Base-by-base conservation (phyloP, 768 basidiomycete species). In the Kwoniella heveanensis region DNA sequence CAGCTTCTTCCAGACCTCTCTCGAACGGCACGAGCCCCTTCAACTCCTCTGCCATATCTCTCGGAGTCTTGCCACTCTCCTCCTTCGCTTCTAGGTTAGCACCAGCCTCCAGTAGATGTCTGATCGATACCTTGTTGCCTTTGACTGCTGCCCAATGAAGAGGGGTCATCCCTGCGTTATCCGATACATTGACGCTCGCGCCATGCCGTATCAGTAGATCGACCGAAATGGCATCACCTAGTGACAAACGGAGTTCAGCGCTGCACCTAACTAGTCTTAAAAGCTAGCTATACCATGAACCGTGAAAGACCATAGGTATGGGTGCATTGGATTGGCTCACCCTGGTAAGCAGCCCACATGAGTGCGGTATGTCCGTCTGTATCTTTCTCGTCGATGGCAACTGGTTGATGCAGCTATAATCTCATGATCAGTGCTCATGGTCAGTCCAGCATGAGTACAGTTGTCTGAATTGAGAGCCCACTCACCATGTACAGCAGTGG, bases 301-400 rank as follows among this genome's bases (percentile, higher is more conserved):
- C 5, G 32, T 32, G 13, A 32, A 24, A 48, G 9, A 26, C 5
- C 1, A n/a, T 22, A 25, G 32, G 32, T 32, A 13, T 13, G 32
- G 21, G 32, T 13, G 13, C 7, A 32, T 5, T 5, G 5, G 32
- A 17, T 15, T 27, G 4, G 53, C 69, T 62, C 52, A 79, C 79
- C 96, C 78, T 99, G 96, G 80, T 98, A 99, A 9, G 92, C 91
- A 5, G 96, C 96, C 96, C 96, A 99, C 91, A 97, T 96, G 54
- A 98, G 84, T 0, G 91, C 85, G 0, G 95, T 96, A 77, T 98
- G 96, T 0, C 96, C 96, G 72, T 91, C 90, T 1, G 88, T 83
- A 79, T 99, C 96, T 44, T 88, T 85, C 51, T 89, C 88, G 77
- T 99, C 96, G 62, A 97, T 89, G 47, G 87, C 88, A 66, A 99